A percentile compares a stretch with the other conserved stretches of the same genome.
Conservation (phyloP, 768 basidiomycete genomes). For the Dentipellis sp. region DNA sequence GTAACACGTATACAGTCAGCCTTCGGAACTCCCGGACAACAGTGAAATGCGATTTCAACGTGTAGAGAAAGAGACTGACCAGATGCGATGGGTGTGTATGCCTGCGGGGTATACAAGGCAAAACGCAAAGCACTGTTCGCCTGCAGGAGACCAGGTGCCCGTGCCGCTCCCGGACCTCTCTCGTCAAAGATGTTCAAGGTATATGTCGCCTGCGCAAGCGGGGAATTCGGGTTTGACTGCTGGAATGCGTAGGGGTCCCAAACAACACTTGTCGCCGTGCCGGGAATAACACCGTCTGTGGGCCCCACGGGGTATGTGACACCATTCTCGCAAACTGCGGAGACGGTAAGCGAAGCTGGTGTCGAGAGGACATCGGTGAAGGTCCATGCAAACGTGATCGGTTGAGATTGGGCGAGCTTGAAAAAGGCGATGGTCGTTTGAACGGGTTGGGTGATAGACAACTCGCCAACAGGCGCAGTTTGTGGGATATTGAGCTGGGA, state of each 20-base stretch:
- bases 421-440: slow-evolving; percentile 77
- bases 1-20: background rate
- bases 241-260: slow-evolving; percentile 83
- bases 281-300: slow-evolving; percentile 60
- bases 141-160: slow-evolving; percentile 54
- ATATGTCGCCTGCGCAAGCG: slow-evolving; percentile 69
- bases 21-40: background rate
- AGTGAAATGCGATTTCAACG: background rate
- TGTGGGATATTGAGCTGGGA: slow-evolving; percentile 28
- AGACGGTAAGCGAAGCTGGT: slow-evolving; percentile 70
- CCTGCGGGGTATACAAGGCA: slow-evolving; percentile 73
- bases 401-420: slow-evolving; percentile 69
- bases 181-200: slow-evolving; percentile 78
- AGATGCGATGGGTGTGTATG: slow-evolving; percentile 58
- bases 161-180: slow-evolving; percentile 53
- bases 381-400: slow-evolving; percentile 90
- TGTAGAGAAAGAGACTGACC: slow-evolving; percentile 23
- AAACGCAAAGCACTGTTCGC: slow-evolving; percentile 68
- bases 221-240: slow-evolving; percentile 46
- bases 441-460: slow-evolving; percentile 74
- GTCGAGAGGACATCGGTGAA: slow-evolving; percentile 64
- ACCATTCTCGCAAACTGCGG: slow-evolving; percentile 76
- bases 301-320: slow-evolving; percentile 87
- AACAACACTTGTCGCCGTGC: slow-evolving; percentile 57
- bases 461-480: slow-evolving; percentile 50